phyloP scores from a whole-genome alignment of 1,284 basidiomycete species.

The Paramarasmius palmivorus region DNA sequence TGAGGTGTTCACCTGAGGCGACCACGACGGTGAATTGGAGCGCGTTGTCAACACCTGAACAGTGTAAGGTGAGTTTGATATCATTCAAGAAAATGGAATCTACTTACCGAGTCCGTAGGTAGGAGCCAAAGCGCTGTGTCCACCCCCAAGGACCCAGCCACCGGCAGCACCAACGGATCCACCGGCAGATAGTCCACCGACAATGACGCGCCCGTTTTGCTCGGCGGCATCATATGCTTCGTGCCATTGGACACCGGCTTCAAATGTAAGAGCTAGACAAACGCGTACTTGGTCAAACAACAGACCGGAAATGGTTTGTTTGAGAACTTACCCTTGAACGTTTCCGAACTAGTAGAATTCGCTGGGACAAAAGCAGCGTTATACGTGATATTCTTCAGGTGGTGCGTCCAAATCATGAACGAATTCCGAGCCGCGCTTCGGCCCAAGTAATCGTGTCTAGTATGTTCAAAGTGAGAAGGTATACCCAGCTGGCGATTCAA shows the following conservation, averaged over 20 bases:
- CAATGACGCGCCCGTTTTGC: slow-evolving; percentile 30
- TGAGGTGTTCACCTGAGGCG: slow-evolving; percentile 33
- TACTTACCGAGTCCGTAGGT: slow-evolving; percentile 41
- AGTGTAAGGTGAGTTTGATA: background rate
- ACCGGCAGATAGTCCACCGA: slow-evolving; percentile 37
- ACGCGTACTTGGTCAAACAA: background rate
- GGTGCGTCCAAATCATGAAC: slow-evolving; percentile 38
- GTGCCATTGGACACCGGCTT: slow-evolving; percentile 35
- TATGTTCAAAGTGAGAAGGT: background rate
- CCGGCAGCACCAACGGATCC: slow-evolving; percentile 26
- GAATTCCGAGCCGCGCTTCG: slow-evolving; percentile 32
- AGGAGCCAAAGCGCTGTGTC: slow-evolving; percentile 27
- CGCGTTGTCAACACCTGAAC: slow-evolving; percentile 42
- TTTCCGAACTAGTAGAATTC: slow-evolving; percentile 21
- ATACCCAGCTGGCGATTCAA: background rate
- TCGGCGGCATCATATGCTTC: slow-evolving; percentile 36
- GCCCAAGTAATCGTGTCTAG: slow-evolving; percentile 33
- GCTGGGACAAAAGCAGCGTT: slow-evolving; percentile 29
- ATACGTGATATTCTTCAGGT: slow-evolving; percentile 35
- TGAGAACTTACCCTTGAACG: slow-evolving; percentile 17
- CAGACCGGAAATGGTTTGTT: too few species aligned
- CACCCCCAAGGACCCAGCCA: slow-evolving; percentile 12
- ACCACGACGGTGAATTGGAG: slow-evolving; percentile 40
- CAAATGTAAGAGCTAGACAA: slow-evolving; percentile 32
- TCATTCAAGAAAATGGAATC: background rate